A percentile compares a stretch with the other conserved stretches of the same genome.
Evolutionary conservation across 208 protist species (phyloP).

Genomic region (Wallacemonas sp.): DNA sequence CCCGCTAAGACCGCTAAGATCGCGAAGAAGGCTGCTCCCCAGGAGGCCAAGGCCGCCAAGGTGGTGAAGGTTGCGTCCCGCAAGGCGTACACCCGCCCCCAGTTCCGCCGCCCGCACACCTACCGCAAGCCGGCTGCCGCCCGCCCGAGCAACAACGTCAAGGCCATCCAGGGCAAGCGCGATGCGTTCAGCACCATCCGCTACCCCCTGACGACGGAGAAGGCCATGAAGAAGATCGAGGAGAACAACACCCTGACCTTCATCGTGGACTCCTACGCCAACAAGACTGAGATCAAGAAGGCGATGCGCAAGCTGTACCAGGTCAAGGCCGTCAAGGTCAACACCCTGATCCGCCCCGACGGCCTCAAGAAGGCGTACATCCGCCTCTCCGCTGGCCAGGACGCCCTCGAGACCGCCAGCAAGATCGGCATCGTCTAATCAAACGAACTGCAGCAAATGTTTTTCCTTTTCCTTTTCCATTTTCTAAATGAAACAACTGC

Average conservation of each 20-base stretch:
- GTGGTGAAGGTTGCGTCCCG: constrained; percentile 87
- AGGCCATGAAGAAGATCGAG: constrained; percentile 99
- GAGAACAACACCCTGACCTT: constrained; percentile 99
- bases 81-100: constrained; percentile 95
- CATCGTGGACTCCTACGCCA: constrained; percentile 97
- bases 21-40: constrained; percentile 52
- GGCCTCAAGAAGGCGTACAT: constrained; percentile 99
- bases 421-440: constrained; percentile 95
- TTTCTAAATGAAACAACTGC: background rate
- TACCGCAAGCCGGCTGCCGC: constrained; percentile 85
- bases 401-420: constrained; percentile 98
- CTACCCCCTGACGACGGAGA: constrained; percentile 98
- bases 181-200: constrained; percentile 94
- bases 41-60: constrained; percentile 66
- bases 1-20: constrained; percentile 48
- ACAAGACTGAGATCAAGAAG: constrained; percentile 98
- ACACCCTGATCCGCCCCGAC: constrained; percentile 98
- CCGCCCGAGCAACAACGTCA: constrained; percentile 93
- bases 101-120: constrained; percentile 97
- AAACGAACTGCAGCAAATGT: constrained; percentile 11
- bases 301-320: constrained; percentile 98
- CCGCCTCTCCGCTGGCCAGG: constrained; percentile 91
- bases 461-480: constrained; percentile 12
- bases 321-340: constrained; percentile 97
- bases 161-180: constrained; percentile 75